Percentiles rank a stretch among this genome's conserved stretches.
Conservation (phyloP, 2,329 filamentous ascomycete genomes). For the Colletotrichum eremochloae region DNA sequence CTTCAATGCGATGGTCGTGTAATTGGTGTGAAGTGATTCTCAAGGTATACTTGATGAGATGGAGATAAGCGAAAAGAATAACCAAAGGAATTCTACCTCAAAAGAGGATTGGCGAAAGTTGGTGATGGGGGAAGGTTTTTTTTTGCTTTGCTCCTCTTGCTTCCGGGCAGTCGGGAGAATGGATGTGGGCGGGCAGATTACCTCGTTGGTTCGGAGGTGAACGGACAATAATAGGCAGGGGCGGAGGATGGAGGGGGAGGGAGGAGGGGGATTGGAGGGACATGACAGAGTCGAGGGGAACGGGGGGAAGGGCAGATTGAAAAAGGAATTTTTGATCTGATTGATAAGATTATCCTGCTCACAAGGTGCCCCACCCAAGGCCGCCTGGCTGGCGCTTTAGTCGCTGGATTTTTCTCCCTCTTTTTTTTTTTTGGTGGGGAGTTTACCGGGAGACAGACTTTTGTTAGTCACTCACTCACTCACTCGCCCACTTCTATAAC, state of each 20-base stretch:
- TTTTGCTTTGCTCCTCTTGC: constrained; percentile 1
- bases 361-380: constrained; percentile 31
- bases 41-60: neutral
- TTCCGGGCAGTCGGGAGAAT: neutral
- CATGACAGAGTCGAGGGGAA: constrained; percentile 21
- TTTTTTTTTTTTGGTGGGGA: neutral
- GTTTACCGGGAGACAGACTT: constrained; percentile 11
- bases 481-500: neutral
- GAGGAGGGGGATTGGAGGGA: constrained; percentile 43
- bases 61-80: too few species aligned
- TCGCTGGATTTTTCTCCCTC: neutral
- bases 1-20: neutral
- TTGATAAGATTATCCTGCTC: constrained; percentile 60
- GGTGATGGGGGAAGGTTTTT: neutral
- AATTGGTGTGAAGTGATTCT: neutral
- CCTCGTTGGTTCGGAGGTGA: constrained; percentile 18
- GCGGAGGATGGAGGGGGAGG: constrained; percentile 27
- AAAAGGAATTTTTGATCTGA: constrained; percentile 52
- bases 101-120: neutral
- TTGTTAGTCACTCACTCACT: neutral
- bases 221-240: constrained; percentile 40
- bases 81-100: neutral
- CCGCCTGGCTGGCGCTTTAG: constrained; percentile 20
- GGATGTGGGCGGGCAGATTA: neutral
- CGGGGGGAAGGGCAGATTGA: constrained; percentile 23